phyloP scores from a whole-genome alignment of 805 yeast genomes.

The Blastobotrys peoriensis region DNA sequence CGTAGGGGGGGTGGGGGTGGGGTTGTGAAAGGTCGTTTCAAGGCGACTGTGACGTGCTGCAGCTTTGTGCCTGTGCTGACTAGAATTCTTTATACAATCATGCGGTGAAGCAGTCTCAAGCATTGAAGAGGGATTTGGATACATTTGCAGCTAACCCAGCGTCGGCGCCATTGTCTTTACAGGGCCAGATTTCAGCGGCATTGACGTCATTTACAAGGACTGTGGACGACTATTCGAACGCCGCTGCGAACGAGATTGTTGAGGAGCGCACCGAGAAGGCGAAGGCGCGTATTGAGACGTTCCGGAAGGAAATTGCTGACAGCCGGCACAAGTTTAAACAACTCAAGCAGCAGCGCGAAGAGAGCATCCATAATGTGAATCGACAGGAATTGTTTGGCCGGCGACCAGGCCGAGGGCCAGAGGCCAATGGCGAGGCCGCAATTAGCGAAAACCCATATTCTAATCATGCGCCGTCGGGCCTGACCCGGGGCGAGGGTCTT shows the following conservation, averaged over 20 bases:
- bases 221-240: slow-evolving; percentile 56
- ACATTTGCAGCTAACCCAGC: slow-evolving; percentile 52
- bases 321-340: slow-evolving; percentile 46
- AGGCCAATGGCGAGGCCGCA: slow-evolving; percentile 8
- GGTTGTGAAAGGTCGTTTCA: too few species aligned
- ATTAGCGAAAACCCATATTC: slow-evolving; percentile 29
- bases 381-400: slow-evolving; percentile 54
- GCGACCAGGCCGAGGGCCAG: slow-evolving; percentile 29
- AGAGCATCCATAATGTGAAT: slow-evolving; percentile 39
- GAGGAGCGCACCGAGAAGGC: slow-evolving; percentile 52
- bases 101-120: slow-evolving; percentile 78
- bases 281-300: slow-evolving; percentile 52
- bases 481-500: slow-evolving; percentile 53
- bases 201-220: slow-evolving; percentile 70
- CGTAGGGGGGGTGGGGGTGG: too few species aligned
- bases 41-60: too few species aligned
- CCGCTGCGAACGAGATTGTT: slow-evolving; percentile 53
- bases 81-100: slow-evolving; percentile 85
- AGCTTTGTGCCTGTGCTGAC: not conserved
- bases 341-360: slow-evolving; percentile 54
- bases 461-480: slow-evolving; percentile 13
- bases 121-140: slow-evolving; percentile 61
- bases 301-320: slow-evolving; percentile 39
- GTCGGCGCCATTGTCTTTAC: slow-evolving; percentile 67
- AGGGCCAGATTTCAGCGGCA: slow-evolving; percentile 75